Evolutionary conservation across 306 rosid species (phyloP).

Genomic region (Macrotyloma uniflorum): DNA sequence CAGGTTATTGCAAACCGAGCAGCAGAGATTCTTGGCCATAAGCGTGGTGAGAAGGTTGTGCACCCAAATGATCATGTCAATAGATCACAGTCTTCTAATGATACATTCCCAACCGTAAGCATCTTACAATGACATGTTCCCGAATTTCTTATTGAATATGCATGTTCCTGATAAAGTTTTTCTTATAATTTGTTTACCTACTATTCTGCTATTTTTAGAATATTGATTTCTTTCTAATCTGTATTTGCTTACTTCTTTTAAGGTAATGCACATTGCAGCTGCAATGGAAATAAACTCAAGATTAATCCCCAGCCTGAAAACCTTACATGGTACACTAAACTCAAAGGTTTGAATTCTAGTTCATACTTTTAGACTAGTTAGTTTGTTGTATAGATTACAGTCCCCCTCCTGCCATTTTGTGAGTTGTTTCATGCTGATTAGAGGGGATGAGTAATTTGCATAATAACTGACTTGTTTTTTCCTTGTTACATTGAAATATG

Average conservation of each 20-base stretch:
- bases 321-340: conserved; percentile 67
- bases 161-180: conserved; percentile 6
- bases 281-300: conserved; percentile 83
- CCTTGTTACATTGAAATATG: conserved; percentile 1
- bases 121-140: background rate
- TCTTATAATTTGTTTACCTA: background rate
- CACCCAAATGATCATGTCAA: conserved; percentile 99
- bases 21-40: conserved; percentile 93
- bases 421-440: background rate
- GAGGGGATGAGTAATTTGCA: conserved; percentile 2
- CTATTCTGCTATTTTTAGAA: conserved; percentile 13
- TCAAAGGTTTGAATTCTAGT: conserved; percentile 68
- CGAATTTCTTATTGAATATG: background rate
- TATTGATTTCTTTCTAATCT: background rate
- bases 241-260: conserved; percentile 21
- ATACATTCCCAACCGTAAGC: conserved; percentile 95
- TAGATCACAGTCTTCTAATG: conserved; percentile 96
- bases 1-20: conserved; percentile 99
- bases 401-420: background rate
- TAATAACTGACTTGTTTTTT: background rate
- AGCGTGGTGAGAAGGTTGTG: conserved; percentile 86
- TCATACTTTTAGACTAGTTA: conserved; percentile 4
- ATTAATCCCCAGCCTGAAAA: conserved; percentile 79
- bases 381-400: conserved; percentile 11
- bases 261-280: conserved; percentile 99